Evolutionary conservation across 306 rosid genomes (phyloP), one percentile per base, ranked within the genome.

Genomic region (Trifolium repens): DNA sequence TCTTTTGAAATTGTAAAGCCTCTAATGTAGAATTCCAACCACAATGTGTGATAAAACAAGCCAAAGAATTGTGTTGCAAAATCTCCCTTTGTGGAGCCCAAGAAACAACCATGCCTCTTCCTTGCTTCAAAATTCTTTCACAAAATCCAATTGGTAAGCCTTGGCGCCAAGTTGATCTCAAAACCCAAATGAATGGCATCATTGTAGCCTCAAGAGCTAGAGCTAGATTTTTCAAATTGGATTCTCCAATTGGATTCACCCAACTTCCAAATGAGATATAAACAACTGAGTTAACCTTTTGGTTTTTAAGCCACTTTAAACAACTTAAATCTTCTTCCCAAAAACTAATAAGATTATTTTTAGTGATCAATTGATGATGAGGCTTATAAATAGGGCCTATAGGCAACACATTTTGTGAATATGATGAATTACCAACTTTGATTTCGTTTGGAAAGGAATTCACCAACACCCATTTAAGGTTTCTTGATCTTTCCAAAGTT

Each of bases 11-110:
- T 35, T 83, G 91, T 30, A 91, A 72, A 1, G 97, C 98, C 78
- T 94, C 97, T 87, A 90, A 66, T 30, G 91, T 91, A 19, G 98
- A 94, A 72, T 90, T 94, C 98, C 98, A 94, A 0, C 98, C 97
- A 15, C 98, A 94, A n/a, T 94, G 98, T 1, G 98, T 87, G 22
- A 94, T 78, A 43, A 88, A 94, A 46, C 94, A 89, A 2, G 88
- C 96, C 13, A 90, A 89, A 2, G 88, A 83, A 15, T 16, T 40
- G 71, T 91, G 96, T 19, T 79, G 71, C 50, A 94, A 40, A 30
- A 94, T 85, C 43, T 86, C 87, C 47, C 76, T 40, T 40, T 94
- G 98, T 2, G 98, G 97, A 0, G 97, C 97, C 98, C 98, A 94
- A 3, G 91, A 78, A 49, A 94, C 97, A 0, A 94, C n/a, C 32